Percentiles rank a stretch among this genome's conserved stretches.
These are phyloP conservation scores for Erythrophleum fordii DNA, from an alignment of 306 rosid species.

Conservation along the genomic window DNA sequence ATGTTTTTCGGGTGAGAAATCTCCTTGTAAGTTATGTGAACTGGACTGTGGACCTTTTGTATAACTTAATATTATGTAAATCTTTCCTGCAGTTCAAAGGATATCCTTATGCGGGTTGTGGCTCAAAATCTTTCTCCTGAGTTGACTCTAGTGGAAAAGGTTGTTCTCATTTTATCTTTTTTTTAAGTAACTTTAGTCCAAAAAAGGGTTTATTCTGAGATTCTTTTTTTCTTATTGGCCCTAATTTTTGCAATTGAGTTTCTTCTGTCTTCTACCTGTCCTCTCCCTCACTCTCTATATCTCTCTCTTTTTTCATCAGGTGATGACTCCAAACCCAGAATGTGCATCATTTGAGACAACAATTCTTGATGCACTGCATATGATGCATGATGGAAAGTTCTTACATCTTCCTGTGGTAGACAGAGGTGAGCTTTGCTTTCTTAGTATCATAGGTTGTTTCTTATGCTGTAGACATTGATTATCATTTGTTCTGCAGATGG, in stretches of 20 bases:
- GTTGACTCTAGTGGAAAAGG: conserved; percentile 78
- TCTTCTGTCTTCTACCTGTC: conserved; percentile 6
- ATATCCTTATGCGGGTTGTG: conserved; percentile 91
- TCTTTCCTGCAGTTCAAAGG: conserved; percentile 78
- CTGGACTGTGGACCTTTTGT: conserved; percentile 31
- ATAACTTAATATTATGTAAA: conserved; percentile 36
- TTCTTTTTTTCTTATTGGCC: conserved; percentile 31
- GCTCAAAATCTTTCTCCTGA: conserved; percentile 89
- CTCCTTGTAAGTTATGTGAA: conserved; percentile 20
- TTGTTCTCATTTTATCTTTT: conserved; percentile 35
- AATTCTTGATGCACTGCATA: conserved; percentile 88
- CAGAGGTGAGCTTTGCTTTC: conserved; percentile 64
- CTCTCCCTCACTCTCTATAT: not conserved
- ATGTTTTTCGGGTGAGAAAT: conserved; percentile 8
- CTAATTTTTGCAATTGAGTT: conserved; percentile 27
- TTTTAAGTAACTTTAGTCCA: conserved; percentile 45
- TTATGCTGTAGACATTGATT: conserved; percentile 27
- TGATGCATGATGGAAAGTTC: conserved; percentile 96
- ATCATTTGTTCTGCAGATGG: conserved; percentile 69
- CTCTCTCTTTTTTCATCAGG: conserved; percentile 48
- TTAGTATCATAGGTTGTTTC: conserved; percentile 16
- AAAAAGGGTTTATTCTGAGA: conserved; percentile 52
- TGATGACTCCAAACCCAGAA: conserved; percentile 94
- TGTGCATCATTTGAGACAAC: conserved; percentile 81
- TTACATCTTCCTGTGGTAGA: conserved; percentile 95